Percentiles rank a stretch among this genome's conserved stretches.
phyloP scores from a whole-genome alignment of 202 grass and related monocot genomes.

The Schoenoplectus triqueter region DNA sequence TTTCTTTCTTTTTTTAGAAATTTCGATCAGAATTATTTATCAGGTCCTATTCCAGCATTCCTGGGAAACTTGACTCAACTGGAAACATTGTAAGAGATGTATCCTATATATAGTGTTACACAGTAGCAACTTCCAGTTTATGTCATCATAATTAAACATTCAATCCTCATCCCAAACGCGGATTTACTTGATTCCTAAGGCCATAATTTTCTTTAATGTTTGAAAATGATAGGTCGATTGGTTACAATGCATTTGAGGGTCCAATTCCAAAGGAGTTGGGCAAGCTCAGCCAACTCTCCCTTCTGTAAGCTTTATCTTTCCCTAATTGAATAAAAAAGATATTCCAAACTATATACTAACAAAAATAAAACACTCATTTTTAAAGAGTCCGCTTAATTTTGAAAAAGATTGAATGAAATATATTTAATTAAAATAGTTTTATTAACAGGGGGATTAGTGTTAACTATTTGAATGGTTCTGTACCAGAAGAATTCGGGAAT shows the following conservation, averaged over 20 bases:
- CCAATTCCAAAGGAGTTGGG: constrained; percentile 52
- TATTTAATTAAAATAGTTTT: not conserved
- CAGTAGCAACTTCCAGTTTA: not conserved
- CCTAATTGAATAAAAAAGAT: not conserved
- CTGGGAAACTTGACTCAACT: constrained; percentile 55
- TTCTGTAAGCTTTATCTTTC: constrained; percentile 56
- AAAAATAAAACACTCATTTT: not conserved
- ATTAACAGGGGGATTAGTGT: constrained; percentile 56
- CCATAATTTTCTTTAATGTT: not conserved
- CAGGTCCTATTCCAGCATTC: constrained; percentile 50
- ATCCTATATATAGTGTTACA: too few species aligned
- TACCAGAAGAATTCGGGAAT: constrained; percentile 65
- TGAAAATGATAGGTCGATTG: constrained; percentile 44
- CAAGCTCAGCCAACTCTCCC: constrained; percentile 54
- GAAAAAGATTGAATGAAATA: not conserved
- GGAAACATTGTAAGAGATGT: not conserved
- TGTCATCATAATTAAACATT: not conserved
- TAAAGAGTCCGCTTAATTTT: not conserved
- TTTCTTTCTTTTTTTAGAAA: constrained; percentile 46
- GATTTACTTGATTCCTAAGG: not conserved
- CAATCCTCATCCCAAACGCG: not conserved
- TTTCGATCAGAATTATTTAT: not conserved
- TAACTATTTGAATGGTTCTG: constrained; percentile 73
- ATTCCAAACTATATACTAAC: too few species aligned
- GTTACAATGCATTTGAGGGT: constrained; percentile 54